Evolutionary conservation across 768 basidiomycete species (phyloP).

Genomic region (Agrocybe praecox): DNA sequence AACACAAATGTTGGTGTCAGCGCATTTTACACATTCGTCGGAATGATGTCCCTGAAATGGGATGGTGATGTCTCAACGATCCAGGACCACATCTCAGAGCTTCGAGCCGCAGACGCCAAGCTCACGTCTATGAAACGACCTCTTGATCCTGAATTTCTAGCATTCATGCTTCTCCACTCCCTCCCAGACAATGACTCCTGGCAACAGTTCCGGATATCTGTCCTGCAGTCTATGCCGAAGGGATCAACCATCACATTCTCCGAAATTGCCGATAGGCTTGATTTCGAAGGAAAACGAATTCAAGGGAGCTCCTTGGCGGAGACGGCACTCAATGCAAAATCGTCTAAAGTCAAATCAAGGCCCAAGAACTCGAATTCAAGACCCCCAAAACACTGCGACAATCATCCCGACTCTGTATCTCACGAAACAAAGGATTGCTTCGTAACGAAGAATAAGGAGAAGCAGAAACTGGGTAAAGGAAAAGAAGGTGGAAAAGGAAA

Average conservation of each 20-base stretch:
- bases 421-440: neutral
- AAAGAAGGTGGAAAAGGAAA: neutral
- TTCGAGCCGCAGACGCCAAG: no score
- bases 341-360: no score
- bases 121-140: no score
- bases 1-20: slow-evolving; percentile 11
- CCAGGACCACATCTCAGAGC: slow-evolving; percentile 5
- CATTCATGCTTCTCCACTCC: no score
- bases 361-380: neutral
- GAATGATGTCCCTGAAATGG: slow-evolving; percentile 7
- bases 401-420: neutral
- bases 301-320: neutral
- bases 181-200: no score
- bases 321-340: neutral
- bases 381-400: neutral
- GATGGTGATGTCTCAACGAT: slow-evolving; percentile 5
- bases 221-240: neutral
- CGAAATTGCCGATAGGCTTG: neutral
- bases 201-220: neutral
- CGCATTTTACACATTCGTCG: slow-evolving; percentile 9
- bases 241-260: neutral
- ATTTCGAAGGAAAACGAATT: neutral
- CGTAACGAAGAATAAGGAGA: neutral
- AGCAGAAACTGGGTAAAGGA: neutral
- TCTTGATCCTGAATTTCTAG: no score